These are phyloP conservation scores for Epichloe aotearoae DNA, from an alignment of 2,329 filamentous ascomycete genomes.

Conservation along the genomic window DNA sequence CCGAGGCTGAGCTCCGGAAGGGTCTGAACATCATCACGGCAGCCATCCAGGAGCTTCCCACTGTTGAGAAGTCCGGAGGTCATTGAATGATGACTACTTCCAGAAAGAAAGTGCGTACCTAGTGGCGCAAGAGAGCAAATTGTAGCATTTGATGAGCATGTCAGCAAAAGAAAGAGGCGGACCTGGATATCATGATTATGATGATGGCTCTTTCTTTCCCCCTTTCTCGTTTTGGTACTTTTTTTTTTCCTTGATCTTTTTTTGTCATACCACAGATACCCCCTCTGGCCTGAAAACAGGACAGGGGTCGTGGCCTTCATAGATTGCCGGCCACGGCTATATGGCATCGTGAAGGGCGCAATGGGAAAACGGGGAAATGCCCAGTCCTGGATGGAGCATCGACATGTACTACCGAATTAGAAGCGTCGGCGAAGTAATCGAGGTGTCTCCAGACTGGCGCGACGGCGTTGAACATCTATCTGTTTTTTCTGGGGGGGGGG, in stretches of 20 bases:
- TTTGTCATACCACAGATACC: slow-evolving; percentile 5
- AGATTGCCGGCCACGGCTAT: not conserved
- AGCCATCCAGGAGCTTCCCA: slow-evolving; percentile 70
- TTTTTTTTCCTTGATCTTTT: not conserved
- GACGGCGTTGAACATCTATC: slow-evolving; percentile 1
- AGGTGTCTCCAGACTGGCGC: slow-evolving; percentile 2
- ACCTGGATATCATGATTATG: not conserved
- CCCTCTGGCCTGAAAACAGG: not conserved
- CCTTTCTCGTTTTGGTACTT: not conserved
- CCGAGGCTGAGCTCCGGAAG: slow-evolving; percentile 68
- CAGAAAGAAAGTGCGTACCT: not conserved
- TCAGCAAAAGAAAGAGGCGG: not conserved
- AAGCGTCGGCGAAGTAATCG: not conserved
- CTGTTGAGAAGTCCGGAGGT: slow-evolving; percentile 23
- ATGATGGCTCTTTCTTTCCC: not conserved
- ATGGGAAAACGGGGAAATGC: slow-evolving; percentile 2
- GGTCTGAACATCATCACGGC: slow-evolving; percentile 70
- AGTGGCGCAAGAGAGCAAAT: slow-evolving; percentile 11
- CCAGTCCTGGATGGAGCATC: slow-evolving; percentile 2
- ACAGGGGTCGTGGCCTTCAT: slow-evolving; percentile 3
- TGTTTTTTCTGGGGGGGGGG: not conserved
- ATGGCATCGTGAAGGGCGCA: slow-evolving; percentile 2
- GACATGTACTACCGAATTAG: slow-evolving; percentile 1
- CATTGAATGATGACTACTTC: slow-evolving; percentile 17
- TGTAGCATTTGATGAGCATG: slow-evolving; percentile 9